Evolutionary conservation across 805 yeast species (phyloP), one percentile per base, ranked within the genome.

Genomic region (Saturnispora mendoncae): DNA sequence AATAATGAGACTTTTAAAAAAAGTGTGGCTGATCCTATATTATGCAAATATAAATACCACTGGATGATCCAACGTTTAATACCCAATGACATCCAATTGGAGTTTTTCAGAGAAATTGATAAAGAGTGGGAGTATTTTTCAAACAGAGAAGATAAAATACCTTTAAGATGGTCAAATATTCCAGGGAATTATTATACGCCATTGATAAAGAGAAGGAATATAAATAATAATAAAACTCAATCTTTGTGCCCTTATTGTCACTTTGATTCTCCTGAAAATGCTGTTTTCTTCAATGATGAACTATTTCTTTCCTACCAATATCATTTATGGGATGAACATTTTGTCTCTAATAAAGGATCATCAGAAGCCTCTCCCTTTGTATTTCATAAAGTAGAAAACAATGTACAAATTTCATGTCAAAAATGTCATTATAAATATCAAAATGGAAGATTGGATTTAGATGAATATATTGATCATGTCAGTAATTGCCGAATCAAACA

Each of bases 201-300:
- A 20, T 29, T 37, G 7, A 31, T 37, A 6, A 37, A 29, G 19
- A 20, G 33, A 29, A 10, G n/a, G n/a, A 28, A 15, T 3, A 19
- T 14, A 18, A 4, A 6, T 9, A 24, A 33, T 23, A 9, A 23
- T 20, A 8, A 29, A 10, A 20, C 17, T 10, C 28, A 37, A 23
- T 37, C 39, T n/a, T 17, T 37, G 15, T 37, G 39, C 29, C 39
- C 39, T 6, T 37, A 37, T 37, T 37, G 39, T 15, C 28, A 21
- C 25, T 12, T 15, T 15, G 15, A 20, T 20, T n/a, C 20, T 8
- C 29, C 29, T 20, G 26, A 23, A 23, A 10, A 23, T 10, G 10
- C 26, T 10, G 6, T 23, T 23, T 23, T 23, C 26, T 29, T 37
- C 15, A 23, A 29, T 10, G 39, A 37, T 29, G 39, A 37, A 9